These are phyloP conservation scores for Medicago lupulina DNA, from an alignment of 306 rosid genomes.

Conservation along the genomic window DNA sequence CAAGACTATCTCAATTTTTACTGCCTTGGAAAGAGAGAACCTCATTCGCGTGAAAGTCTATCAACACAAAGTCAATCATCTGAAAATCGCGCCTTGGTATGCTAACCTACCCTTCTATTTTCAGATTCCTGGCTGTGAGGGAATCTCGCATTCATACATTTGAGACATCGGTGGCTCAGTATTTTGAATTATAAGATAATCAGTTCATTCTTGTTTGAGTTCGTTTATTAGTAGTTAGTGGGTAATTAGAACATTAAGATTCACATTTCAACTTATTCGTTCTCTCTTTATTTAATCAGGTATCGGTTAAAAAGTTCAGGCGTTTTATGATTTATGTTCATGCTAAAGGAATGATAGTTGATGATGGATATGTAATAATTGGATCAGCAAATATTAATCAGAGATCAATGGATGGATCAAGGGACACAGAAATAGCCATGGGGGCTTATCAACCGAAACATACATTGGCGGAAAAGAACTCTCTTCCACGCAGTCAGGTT, in stretches of 20 bases:
- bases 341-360: conserved; percentile 79
- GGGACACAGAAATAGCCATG: conserved; percentile 82
- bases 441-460: conserved; percentile 79
- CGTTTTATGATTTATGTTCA: conserved; percentile 82
- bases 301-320: conserved; percentile 53
- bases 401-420: conserved; percentile 81
- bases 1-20: conserved; percentile 72
- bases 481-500: conserved; percentile 79
- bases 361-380: conserved; percentile 66
- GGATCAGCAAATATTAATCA: conserved; percentile 86
- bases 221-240: background rate
- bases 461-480: conserved; percentile 56
- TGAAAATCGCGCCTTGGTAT: conserved; percentile 64
- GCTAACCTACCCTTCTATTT: conserved; percentile 3
- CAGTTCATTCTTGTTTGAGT: too few species aligned
- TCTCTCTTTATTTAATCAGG: conserved; percentile 44
- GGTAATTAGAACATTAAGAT: conserved; percentile 6
- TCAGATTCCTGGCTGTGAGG: too few species aligned
- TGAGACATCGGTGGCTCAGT: background rate
- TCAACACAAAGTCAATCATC: conserved; percentile 28
- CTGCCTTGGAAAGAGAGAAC: conserved; percentile 74
- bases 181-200: too few species aligned
- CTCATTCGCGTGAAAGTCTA: conserved; percentile 14
- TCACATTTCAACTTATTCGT: background rate
- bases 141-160: background rate